Percentiles rank a stretch among this genome's conserved stretches.
Conservation (phyloP, 306 rosid genomes). For the Castanea mollissima region DNA sequence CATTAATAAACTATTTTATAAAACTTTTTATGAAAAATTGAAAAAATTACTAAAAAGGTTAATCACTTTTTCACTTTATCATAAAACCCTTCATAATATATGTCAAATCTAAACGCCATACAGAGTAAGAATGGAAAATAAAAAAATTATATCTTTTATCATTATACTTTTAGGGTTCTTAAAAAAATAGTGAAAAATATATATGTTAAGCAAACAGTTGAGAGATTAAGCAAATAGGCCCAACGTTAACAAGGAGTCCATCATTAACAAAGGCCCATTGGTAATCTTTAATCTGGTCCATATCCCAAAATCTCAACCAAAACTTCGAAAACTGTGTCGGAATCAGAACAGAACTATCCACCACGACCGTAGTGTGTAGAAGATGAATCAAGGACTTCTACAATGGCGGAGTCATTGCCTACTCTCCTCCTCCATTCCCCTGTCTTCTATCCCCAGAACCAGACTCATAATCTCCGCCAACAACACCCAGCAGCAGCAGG, state of each 20-base stretch:
- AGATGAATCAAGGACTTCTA: slow-evolving; percentile 54
- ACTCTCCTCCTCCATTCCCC: slow-evolving; percentile 26
- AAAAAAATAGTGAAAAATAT: too few relatives aligned
- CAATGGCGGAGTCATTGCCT: slow-evolving; percentile 63
- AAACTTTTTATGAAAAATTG: fast-evolving
- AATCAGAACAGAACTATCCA: neutral
- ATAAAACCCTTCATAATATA: too few relatives aligned
- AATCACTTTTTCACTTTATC: too few relatives aligned
- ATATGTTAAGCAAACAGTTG: too few relatives aligned
- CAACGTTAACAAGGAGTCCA: neutral
- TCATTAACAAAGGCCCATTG: neutral
- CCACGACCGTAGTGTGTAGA: neutral
- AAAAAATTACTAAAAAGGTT: too few relatives aligned
- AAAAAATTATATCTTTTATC: too few relatives aligned
- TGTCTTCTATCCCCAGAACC: slow-evolving; percentile 10
- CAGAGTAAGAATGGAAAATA: too few relatives aligned
- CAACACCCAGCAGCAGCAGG: neutral
- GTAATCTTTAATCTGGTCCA: neutral
- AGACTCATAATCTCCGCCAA: slow-evolving; percentile 41
- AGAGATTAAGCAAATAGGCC: too few relatives aligned
- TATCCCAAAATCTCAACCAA: neutral
- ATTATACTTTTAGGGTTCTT: too few relatives aligned
- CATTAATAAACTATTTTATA: too few relatives aligned
- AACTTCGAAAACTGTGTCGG: neutral
- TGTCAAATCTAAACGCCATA: too few relatives aligned